Evolutionary conservation across 2,329 filamentous ascomycete species (phyloP).

Genomic region (Beauveria varroae): DNA sequence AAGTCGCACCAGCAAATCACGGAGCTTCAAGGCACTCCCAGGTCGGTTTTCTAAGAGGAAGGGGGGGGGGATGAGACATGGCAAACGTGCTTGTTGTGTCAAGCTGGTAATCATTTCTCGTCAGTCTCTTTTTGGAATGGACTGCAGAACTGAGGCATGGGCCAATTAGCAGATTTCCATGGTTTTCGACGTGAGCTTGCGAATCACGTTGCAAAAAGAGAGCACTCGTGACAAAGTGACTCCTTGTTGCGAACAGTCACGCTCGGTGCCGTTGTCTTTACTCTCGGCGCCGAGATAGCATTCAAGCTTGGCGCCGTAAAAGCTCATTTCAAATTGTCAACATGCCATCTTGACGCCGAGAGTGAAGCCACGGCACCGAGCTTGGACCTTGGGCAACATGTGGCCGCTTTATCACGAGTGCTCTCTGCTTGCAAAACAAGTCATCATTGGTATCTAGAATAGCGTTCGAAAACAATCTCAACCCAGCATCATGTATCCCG

Average conservation of each 20-base stretch:
- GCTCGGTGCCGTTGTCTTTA: too few species aligned
- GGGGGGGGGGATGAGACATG: not conserved
- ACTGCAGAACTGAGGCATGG: not conserved
- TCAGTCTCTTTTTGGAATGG: not conserved
- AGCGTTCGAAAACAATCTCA: not conserved
- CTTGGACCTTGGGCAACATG: not conserved
- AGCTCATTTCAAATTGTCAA: too few species aligned
- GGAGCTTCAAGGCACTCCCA: not conserved
- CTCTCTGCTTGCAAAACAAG: not conserved
- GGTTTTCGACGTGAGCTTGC: not conserved
- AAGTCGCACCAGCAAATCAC: not conserved
- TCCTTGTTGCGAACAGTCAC: too few species aligned
- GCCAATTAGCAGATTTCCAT: not conserved
- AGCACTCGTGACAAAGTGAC: too few species aligned
- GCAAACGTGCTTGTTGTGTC: not conserved
- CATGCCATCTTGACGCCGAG: too few species aligned
- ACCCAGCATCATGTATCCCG: not conserved
- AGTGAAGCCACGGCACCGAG: too few species aligned
- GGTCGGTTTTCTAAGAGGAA: not conserved
- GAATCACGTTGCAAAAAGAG: too few species aligned
- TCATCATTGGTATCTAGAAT: not conserved
- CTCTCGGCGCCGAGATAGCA: too few species aligned
- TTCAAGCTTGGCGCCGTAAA: too few species aligned
- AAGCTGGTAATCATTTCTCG: not conserved
- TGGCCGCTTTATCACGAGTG: not conserved